These are phyloP conservation scores for Elaphomyces granulatus DNA, from an alignment of 495 filamentous ascomycete species.

Conservation along the genomic window DNA sequence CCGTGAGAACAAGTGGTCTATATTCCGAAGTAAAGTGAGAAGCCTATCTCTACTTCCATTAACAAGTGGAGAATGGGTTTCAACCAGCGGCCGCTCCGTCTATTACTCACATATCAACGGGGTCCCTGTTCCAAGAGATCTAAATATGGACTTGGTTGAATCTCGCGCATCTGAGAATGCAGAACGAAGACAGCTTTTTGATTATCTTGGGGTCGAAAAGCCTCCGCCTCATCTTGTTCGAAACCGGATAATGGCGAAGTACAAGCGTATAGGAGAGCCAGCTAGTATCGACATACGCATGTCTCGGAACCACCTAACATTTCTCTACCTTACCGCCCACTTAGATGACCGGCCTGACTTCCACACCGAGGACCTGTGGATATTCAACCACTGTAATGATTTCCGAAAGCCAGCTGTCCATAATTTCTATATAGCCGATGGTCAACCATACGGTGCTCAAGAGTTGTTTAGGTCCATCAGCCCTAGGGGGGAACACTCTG, in stretches of 20 bases:
- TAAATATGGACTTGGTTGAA: conserved; percentile 7
- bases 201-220: conserved; percentile 10
- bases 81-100: conserved; percentile 1
- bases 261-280: too few species aligned
- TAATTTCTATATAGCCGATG: conserved; percentile 10
- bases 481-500: background rate
- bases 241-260: conserved; percentile 4
- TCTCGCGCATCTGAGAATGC: conserved; percentile 6
- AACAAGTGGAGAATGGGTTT: conserved; percentile 7
- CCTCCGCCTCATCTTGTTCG: conserved; percentile 1
- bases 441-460: conserved; percentile 10
- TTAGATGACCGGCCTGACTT: too few species aligned
- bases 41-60: conserved; percentile 7
- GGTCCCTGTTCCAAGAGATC: conserved; percentile 14
- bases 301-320: conserved; percentile 15
- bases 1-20: too few species aligned
- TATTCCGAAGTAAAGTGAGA: background rate
- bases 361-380: too few species aligned
- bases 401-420: conserved; percentile 3
- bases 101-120: conserved; percentile 11
- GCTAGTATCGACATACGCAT: conserved; percentile 3
- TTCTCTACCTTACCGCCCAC: conserved; percentile 18
- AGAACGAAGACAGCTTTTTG: conserved; percentile 14
- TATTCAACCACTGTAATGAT: background rate
- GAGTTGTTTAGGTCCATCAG: conserved; percentile 9